Conservation (phyloP, 2,329 filamentous ascomycete genomes). For the Pseudogymnoascus sp. region DNA sequence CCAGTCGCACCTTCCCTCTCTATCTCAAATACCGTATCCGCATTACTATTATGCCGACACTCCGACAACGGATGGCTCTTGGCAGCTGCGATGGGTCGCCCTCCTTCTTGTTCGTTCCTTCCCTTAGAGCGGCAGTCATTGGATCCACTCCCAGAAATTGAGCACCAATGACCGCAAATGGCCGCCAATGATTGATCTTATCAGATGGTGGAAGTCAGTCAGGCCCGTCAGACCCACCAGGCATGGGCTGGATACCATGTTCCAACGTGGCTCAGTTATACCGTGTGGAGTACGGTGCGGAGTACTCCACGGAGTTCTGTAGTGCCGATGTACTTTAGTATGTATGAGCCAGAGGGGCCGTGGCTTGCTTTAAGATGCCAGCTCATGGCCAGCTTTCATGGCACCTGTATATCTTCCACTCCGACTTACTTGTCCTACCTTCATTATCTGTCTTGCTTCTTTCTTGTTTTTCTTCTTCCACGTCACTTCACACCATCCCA, state of each 20-base stretch:
- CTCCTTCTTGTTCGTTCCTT: neutral
- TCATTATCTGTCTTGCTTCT: neutral
- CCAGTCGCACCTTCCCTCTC: neutral
- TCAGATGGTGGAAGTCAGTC: neutral
- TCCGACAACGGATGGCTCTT: neutral
- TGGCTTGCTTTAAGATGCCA: conserved; percentile 5
- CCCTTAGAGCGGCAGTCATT: neutral
- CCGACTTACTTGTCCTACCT: neutral
- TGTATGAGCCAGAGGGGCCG: neutral
- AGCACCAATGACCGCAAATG: neutral
- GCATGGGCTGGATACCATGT: neutral
- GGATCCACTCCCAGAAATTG: neutral
- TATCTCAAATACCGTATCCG: neutral
- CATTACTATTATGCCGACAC: neutral
- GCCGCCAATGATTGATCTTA: neutral
- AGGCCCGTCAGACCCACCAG: neutral
- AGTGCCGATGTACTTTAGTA: neutral
- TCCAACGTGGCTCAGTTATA: neutral
- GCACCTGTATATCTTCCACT: neutral
- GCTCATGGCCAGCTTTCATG: neutral
- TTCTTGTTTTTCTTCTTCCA: neutral
- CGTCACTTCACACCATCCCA: neutral
- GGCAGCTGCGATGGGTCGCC: neutral
- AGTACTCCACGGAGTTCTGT: neutral
- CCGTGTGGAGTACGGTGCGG: neutral